Base-by-base conservation (phyloP, 495 filamentous ascomycete species). In the Tuber magnatum region DNA sequence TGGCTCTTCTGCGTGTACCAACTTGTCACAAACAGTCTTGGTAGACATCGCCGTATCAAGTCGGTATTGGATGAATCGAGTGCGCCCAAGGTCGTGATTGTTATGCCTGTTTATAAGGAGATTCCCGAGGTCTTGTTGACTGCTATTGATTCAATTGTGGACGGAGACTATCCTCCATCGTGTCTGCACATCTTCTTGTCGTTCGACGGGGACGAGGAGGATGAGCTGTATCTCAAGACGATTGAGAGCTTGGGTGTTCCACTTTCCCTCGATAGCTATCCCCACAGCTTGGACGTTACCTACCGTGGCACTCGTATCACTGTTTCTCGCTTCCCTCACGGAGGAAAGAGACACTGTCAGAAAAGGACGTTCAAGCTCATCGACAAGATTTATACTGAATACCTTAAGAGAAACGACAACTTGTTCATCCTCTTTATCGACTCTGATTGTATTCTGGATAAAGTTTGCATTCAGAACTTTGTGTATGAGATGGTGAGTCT, bases 41-140 rank as follows among this genome's bases (percentile, higher is more conserved):
- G 95, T 51, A 88, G 93, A 71, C 91, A 86, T 40, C 92, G 92
- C 79, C 88, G 90, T 46, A 92, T 97, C 80, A 94, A 97, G 82
- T 87, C 92, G 70, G 90, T 92, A 0, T 85, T 98, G 70, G 92
- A 97, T 82, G 93, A 97, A 79, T 84, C 86, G 0, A 92, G 91
- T 12, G 94, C 95, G 2, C 95, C 95, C 0, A 99, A 98, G 83
- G 93, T 96, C 10, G 94, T 98, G 65, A 93, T 98, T 73, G 91
- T 98, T 68, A 97, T 99, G 93, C 95, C 95, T 4, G 95, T 93
- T 80, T 98, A 97, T 85, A 97, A 97, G 83, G 95, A 99, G 83
- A 90, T 92, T 12, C 92, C 94, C 3, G 91, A 91, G 0, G 86
- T 96, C n/a, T 85, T 98, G 76, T 86, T 98, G 71, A 92, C 92